Conservation (phyloP, 1,284 basidiomycete genomes). For the Coniophora puteana region DNA sequence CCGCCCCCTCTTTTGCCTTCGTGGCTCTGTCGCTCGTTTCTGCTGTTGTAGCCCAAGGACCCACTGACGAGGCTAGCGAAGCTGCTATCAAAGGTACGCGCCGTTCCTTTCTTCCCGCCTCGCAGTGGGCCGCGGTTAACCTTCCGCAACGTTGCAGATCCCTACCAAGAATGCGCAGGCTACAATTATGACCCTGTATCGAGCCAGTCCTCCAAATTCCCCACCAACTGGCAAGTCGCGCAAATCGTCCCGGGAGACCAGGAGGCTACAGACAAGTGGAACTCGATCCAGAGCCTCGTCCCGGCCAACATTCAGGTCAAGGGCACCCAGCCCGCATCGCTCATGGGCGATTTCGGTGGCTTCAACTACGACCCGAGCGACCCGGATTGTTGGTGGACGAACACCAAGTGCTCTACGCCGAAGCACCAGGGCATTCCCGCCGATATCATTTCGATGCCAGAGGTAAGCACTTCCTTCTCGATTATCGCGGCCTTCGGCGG, state of each 20-base stretch:
- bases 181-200: slow-evolving; percentile 24
- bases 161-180: slow-evolving; percentile 12
- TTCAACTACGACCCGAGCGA: slow-evolving; percentile 18
- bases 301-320: slow-evolving; percentile 4
- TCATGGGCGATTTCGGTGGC: slow-evolving; percentile 8
- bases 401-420: slow-evolving; percentile 42
- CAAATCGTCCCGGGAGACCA: slow-evolving; percentile 30
- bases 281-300: slow-evolving; percentile 8
- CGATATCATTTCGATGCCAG: slow-evolving; percentile 62
- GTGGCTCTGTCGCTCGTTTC: too few relatives aligned
- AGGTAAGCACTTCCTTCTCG: slow-evolving; percentile 49
- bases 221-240: slow-evolving; percentile 18
- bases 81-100: too few relatives aligned
- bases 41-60: too few relatives aligned
- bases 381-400: slow-evolving; percentile 34
- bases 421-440: slow-evolving; percentile 23
- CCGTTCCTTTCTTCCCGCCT: too few relatives aligned
- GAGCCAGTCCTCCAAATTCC: slow-evolving; percentile 30
- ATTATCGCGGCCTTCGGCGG: slow-evolving; percentile 38
- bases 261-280: slow-evolving; percentile 25
- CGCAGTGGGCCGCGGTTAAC: too few relatives aligned
- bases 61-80: too few relatives aligned
- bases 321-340: not conserved
- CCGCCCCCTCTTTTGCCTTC: too few relatives aligned
- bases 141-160: too few relatives aligned